Evolutionary conservation across 495 filamentous ascomycete species (phyloP).

Genomic region (Neurospora sublineolata): DNA sequence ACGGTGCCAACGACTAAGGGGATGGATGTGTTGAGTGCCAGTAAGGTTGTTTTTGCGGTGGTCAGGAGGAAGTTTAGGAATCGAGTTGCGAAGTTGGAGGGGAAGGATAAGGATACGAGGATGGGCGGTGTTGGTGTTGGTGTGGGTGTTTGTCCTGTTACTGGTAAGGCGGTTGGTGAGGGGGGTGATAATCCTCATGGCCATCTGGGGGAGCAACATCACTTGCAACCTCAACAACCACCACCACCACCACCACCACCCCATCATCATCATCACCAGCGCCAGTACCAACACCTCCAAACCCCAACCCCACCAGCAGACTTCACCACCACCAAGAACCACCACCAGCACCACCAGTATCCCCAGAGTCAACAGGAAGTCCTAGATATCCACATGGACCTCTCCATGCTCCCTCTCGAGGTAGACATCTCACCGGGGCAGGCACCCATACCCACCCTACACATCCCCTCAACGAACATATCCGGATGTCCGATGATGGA

Average conservation of each 20-base stretch:
- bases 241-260: not conserved
- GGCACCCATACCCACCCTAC: not conserved
- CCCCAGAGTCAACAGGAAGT: not conserved
- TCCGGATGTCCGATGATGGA: constrained; percentile 35
- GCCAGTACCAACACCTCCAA: not conserved
- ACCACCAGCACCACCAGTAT: not conserved
- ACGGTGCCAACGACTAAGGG: constrained; percentile 1
- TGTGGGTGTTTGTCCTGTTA: not conserved
- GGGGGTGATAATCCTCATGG: not conserved
- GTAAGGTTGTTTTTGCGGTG: constrained; percentile 28
- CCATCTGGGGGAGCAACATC: not conserved
- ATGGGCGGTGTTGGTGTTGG: not conserved
- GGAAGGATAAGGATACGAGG: not conserved
- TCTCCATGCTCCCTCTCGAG: not conserved
- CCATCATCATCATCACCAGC: not conserved
- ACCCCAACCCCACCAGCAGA: not conserved
- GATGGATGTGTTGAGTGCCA: constrained; percentile 26
- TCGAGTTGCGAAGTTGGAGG: constrained; percentile 24
- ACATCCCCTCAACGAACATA: constrained; percentile 4
- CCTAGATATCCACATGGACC: not conserved
- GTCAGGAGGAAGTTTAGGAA: constrained; percentile 27
- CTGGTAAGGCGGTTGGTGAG: not conserved
- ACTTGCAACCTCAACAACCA: not conserved
- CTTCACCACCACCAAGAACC: not conserved
- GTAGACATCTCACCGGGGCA: not conserved